Conservation (phyloP, 176 grass and related monocot species). For the Aechmea fasciata region DNA sequence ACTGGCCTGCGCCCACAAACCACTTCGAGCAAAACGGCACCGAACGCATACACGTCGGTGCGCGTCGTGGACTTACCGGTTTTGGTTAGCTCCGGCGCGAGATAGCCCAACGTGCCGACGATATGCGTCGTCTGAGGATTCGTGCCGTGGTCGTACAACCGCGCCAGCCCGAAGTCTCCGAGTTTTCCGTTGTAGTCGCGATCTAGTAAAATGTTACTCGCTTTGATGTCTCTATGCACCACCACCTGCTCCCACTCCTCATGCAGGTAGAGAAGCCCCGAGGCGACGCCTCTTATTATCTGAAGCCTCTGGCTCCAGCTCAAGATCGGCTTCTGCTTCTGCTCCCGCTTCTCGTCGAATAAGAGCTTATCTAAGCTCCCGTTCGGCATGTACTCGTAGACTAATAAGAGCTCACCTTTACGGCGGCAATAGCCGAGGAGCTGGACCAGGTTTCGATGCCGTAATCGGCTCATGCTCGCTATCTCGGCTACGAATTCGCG, state of each 20-base stretch:
- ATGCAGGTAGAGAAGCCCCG: slow-evolving; percentile 68
- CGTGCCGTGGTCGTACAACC: slow-evolving; percentile 52
- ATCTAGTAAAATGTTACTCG: slow-evolving; percentile 78
- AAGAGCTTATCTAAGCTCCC: slow-evolving; percentile 60
- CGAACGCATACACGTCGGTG: slow-evolving; percentile 69
- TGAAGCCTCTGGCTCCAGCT: slow-evolving; percentile 46
- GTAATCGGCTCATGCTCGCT: slow-evolving; percentile 58
- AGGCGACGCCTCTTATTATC: slow-evolving; percentile 49
- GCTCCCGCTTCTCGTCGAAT: slow-evolving; percentile 5
- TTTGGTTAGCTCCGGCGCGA: slow-evolving; percentile 70
- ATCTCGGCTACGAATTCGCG: slow-evolving; percentile 70
- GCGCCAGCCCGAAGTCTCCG: slow-evolving; percentile 79
- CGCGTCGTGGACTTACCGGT: slow-evolving; percentile 60
- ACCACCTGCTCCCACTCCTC: slow-evolving; percentile 88
- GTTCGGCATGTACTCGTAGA: slow-evolving; percentile 73
- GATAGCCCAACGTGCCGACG: slow-evolving; percentile 55
- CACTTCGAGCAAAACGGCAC: slow-evolving; percentile 52
- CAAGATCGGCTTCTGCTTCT: slow-evolving; percentile 8
- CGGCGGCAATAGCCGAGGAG: slow-evolving; percentile 69
- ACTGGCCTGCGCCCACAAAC: slow-evolving; percentile 43
- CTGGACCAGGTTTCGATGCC: slow-evolving; percentile 71
- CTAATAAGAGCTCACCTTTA: slow-evolving; percentile 51
- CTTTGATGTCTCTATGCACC: slow-evolving; percentile 84
- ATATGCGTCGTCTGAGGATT: slow-evolving; percentile 40
- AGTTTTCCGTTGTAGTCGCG: slow-evolving; percentile 57